phyloP scores from a whole-genome alignment of 345 rosid genomes.

The Viola odorata region DNA sequence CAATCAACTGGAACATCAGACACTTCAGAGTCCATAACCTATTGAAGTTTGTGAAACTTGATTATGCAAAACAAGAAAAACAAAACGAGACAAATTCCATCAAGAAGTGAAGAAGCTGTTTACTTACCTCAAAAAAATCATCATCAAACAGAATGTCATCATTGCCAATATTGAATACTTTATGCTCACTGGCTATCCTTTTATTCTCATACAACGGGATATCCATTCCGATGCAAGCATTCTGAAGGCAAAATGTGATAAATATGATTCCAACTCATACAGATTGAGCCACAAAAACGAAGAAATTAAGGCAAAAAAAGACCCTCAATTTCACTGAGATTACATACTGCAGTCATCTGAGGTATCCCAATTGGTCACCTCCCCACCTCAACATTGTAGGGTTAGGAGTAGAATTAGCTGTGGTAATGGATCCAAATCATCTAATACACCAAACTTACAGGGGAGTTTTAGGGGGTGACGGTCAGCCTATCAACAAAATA shows the following conservation, averaged over 20 bases:
- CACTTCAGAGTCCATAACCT: conserved; percentile 68
- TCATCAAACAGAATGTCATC: conserved; percentile 55
- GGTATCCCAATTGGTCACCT: too few relatives aligned
- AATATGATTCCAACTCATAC: conserved; percentile 1
- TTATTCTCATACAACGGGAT: conserved; percentile 50
- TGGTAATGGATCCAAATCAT: too few relatives aligned
- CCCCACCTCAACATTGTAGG: too few relatives aligned
- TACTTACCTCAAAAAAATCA: conserved; percentile 66
- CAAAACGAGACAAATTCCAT: background rate
- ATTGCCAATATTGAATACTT: conserved; percentile 38
- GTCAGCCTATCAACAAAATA: too few relatives aligned
- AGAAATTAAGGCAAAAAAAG: background rate
- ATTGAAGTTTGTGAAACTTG: conserved; percentile 16
- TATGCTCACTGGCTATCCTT: conserved; percentile 42
- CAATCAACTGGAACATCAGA: conserved; percentile 65
- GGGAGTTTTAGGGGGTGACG: too few relatives aligned
- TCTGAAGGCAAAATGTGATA: conserved; percentile 40
- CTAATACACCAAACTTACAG: too few relatives aligned
- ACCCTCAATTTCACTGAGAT: background rate
- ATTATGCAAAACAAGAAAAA: conserved; percentile 7
- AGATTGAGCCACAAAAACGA: background rate
- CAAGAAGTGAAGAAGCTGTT: conserved; percentile 17
- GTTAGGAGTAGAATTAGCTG: too few relatives aligned
- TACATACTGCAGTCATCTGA: background rate
- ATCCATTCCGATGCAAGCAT: conserved; percentile 79